These are phyloP conservation scores for carrot (Daucus carota) DNA, from an alignment of 129 eudicot species.

Conservation along the genomic window DNA sequence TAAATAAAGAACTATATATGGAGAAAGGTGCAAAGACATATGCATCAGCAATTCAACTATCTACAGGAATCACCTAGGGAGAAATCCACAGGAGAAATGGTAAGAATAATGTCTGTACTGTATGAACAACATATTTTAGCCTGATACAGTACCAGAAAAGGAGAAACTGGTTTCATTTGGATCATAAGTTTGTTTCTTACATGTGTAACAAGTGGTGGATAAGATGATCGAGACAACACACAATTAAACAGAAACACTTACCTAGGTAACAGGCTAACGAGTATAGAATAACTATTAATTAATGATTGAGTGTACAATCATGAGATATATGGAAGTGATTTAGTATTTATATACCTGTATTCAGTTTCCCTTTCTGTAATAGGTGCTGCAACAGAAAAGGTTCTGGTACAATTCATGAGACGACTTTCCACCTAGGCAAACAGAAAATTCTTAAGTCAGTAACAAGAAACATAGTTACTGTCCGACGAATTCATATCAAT, in stretches of 20 bases:
- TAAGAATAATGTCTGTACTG: background rate
- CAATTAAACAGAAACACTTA: background rate
- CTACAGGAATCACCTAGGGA: constrained; percentile 58
- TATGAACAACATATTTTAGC: background rate
- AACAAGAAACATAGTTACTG: background rate
- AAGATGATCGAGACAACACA: background rate
- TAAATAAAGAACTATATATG: background rate
- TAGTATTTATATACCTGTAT: background rate
- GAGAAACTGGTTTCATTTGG: background rate
- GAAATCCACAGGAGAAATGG: no score
- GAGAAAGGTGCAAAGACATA: constrained; percentile 19
- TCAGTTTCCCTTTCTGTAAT: background rate
- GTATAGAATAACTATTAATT: background rate
- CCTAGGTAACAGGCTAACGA: background rate
- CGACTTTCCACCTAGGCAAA: background rate
- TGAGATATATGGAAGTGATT: background rate
- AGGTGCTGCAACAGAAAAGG: background rate
- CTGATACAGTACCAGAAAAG: background rate
- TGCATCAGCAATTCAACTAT: constrained; percentile 42
- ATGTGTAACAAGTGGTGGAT: background rate
- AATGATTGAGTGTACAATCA: background rate
- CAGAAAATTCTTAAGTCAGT: background rate
- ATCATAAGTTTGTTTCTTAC: background rate
- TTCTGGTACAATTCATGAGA: background rate
- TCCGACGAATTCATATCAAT: background rate